A percentile compares a stretch with the other conserved stretches of the same genome.
Conservation (phyloP, 345 rosid genomes). For the Ricinus communis region DNA sequence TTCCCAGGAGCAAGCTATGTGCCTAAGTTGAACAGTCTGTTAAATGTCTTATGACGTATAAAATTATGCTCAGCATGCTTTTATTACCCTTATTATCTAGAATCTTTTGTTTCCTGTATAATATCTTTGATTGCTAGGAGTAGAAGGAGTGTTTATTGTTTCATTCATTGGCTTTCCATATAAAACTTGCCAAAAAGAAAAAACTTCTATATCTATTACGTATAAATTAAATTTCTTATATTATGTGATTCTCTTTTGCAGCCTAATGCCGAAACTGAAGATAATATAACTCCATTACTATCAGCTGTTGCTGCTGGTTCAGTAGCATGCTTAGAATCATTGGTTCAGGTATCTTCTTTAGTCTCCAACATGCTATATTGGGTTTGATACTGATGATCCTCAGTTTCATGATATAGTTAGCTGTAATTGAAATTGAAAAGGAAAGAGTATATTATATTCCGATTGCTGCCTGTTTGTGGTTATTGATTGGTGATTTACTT, state of each 20-base stretch:
- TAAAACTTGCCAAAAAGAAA: not conserved
- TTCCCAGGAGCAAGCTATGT: not conserved
- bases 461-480: not conserved
- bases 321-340: slow-evolving; percentile 61
- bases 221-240: not conserved
- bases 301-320: slow-evolving; percentile 95
- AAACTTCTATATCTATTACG: not conserved
- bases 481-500: not conserved
- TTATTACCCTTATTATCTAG: not conserved
- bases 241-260: slow-evolving; percentile 37
- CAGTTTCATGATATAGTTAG: not conserved
- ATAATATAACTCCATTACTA: slow-evolving; percentile 71
- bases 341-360: slow-evolving; percentile 61
- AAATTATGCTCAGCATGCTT: not conserved
- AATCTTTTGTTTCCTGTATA: too few relatives aligned
- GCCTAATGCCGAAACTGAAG: slow-evolving; percentile 91
- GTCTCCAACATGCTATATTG: not conserved
- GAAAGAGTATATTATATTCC: not conserved
- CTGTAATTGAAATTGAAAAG: not conserved
- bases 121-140: not conserved
- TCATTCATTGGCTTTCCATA: not conserved
- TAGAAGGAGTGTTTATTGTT: not conserved
- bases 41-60: not conserved
- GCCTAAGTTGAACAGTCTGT: not conserved
- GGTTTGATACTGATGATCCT: not conserved